Conservation (phyloP, 2,329 filamentous ascomycete species). For the Alternaria gansuensis region DNA sequence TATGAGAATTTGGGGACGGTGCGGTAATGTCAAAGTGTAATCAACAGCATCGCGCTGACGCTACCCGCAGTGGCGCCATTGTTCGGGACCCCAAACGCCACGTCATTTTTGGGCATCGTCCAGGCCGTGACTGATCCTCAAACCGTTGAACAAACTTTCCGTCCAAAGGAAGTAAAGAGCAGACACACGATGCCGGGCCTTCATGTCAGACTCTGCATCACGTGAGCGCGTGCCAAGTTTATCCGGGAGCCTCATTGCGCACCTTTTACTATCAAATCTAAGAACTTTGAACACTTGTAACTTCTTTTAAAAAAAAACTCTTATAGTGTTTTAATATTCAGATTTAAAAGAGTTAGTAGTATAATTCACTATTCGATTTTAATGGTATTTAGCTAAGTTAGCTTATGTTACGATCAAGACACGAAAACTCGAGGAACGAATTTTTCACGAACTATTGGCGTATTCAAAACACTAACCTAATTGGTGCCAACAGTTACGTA, state of each 20-base stretch:
- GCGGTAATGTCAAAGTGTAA: slow-evolving; percentile 13
- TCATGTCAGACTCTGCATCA: not conserved
- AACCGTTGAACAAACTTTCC: not conserved
- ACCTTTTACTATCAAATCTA: too few species aligned
- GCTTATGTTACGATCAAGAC: too few species aligned
- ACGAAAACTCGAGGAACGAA: too few species aligned
- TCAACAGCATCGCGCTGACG: not conserved
- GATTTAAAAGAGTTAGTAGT: too few species aligned
- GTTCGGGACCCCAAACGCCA: slow-evolving; percentile 2
- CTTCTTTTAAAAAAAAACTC: not conserved
- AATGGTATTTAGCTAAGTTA: too few species aligned
- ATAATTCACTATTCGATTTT: too few species aligned
- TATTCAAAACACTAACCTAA: too few species aligned
- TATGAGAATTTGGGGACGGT: slow-evolving; percentile 12
- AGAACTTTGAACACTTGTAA: too few species aligned
- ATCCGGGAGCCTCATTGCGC: not conserved
- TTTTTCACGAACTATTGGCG: too few species aligned
- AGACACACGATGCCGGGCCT: not conserved
- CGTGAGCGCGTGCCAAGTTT: not conserved
- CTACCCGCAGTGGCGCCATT: not conserved
- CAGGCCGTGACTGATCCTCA: not conserved
- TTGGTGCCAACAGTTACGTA: too few species aligned
- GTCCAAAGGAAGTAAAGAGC: too few species aligned
- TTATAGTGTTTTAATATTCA: too few species aligned
- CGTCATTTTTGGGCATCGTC: not conserved